Percentiles rank a stretch among this genome's conserved stretches.
These are phyloP conservation scores for Russula vinacea DNA, from an alignment of 768 basidiomycete genomes.

Conservation along the genomic window DNA sequence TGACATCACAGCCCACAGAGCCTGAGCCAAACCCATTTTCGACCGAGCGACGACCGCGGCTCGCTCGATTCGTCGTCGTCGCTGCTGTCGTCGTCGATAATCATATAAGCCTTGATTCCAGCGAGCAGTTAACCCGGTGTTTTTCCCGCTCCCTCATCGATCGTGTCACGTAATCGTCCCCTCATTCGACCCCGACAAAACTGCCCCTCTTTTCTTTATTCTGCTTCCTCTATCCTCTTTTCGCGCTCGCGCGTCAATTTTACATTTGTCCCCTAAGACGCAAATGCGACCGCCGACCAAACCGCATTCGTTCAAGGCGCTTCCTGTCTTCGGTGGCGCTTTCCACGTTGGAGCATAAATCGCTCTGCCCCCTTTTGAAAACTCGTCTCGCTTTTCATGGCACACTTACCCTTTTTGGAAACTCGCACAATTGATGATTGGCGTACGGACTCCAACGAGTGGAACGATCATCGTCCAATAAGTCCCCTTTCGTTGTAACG, in stretches of 20 bases:
- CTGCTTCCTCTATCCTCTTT: constrained; percentile 10
- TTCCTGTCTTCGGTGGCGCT: constrained; percentile 1
- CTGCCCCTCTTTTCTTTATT: constrained; percentile 9
- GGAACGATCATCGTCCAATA: constrained; percentile 1
- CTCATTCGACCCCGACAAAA: constrained; percentile 19
- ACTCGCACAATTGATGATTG: not conserved
- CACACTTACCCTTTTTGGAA: constrained; percentile 10
- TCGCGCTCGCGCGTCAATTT: constrained; percentile 8
- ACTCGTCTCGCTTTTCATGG: constrained; percentile 20
- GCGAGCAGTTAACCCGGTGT: not conserved
- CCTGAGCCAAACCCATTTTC: not conserved
- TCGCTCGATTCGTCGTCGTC: not conserved
- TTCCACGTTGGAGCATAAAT: constrained; percentile 18
- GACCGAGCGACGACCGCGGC: not conserved
- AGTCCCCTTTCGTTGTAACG: constrained; percentile 5
- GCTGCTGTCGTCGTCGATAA: constrained; percentile 13
- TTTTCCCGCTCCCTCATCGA: constrained; percentile 17
- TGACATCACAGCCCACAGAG: constrained; percentile 20
- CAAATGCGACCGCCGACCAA: constrained; percentile 6
- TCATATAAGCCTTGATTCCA: not conserved
- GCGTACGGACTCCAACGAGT: not conserved
- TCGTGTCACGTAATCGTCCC: constrained; percentile 22
- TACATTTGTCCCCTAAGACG: constrained; percentile 10
- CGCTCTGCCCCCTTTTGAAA: constrained; percentile 20
- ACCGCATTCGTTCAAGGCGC: constrained; percentile 7